These are phyloP conservation scores for Barbarea vulgaris DNA, from an alignment of 345 rosid genomes.

Conservation along the genomic window DNA sequence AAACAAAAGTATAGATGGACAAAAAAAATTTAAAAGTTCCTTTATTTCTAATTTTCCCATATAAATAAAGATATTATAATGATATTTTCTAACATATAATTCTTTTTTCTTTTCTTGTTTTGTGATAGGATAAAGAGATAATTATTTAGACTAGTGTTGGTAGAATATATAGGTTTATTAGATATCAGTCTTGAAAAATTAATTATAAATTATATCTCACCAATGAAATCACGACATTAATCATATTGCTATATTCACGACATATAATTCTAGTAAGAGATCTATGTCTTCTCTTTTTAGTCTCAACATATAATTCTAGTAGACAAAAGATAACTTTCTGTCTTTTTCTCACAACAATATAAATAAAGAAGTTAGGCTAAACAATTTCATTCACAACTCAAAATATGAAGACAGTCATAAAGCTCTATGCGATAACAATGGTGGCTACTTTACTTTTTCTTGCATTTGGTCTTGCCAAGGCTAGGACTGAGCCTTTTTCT, in stretches of 20 bases:
- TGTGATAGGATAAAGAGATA: not conserved
- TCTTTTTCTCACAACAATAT: not conserved
- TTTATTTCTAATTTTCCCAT: too few species aligned
- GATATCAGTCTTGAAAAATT: not conserved
- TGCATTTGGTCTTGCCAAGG: conserved; percentile 7
- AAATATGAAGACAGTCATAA: not conserved
- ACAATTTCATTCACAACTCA: not conserved
- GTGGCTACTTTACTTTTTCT: conserved; percentile 1
- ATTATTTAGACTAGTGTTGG: too few species aligned
- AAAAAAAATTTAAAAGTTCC: too few species aligned
- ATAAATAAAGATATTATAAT: too few species aligned
- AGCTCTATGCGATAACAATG: conserved; percentile 7
- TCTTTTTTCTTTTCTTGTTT: too few species aligned
- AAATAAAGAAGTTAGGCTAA: not conserved
- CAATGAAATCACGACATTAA: not conserved
- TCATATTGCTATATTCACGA: not conserved
- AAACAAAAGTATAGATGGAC: too few species aligned
- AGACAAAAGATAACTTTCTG: not conserved
- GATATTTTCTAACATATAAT: too few species aligned
- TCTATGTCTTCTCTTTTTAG: too few species aligned
- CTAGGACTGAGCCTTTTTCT: not conserved
- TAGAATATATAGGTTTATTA: not conserved
- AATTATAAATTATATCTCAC: not conserved
- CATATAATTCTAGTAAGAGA: not conserved
- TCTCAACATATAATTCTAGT: not conserved